phyloP scores from a whole-genome alignment of 2,329 filamentous ascomycete species.

The Cyphellophora attinorum region DNA sequence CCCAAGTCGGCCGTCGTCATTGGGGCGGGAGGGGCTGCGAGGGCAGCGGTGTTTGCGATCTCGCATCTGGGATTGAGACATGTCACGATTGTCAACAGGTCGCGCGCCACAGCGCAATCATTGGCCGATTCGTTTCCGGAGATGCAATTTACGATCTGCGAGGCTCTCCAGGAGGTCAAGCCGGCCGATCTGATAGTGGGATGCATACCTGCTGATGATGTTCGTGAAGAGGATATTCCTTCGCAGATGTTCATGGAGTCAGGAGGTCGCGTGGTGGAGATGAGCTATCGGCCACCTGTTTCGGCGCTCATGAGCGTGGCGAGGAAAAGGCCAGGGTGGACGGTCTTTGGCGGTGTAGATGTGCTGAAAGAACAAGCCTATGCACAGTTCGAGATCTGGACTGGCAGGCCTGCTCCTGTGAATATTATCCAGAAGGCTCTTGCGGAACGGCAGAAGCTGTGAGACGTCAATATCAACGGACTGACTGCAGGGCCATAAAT shows the following conservation, averaged over 20 bases:
- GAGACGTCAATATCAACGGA: too few relatives aligned
- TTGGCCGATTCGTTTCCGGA: constrained; percentile 3
- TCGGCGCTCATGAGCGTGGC: constrained; percentile 14
- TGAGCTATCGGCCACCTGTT: constrained; percentile 18
- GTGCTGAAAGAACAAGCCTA: constrained; percentile 20
- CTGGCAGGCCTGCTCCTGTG: constrained; percentile 6
- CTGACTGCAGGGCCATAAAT: too few relatives aligned
- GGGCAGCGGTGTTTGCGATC: constrained; percentile 20
- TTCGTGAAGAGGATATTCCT: constrained; percentile 12
- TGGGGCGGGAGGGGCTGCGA: constrained; percentile 16
- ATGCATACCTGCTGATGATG: constrained; percentile 15
- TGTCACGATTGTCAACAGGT: constrained; percentile 5
- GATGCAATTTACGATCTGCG: constrained; percentile 5
- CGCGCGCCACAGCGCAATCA: constrained; percentile 1
- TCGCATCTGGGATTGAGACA: constrained; percentile 2
- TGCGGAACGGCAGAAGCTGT: too few relatives aligned
- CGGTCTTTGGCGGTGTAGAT: constrained; percentile 18
- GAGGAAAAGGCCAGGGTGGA: constrained; percentile 4
- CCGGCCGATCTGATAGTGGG: constrained; percentile 16
- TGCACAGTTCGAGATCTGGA: constrained; percentile 20
- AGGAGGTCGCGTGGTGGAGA: constrained; percentile 11
- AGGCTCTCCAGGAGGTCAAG: constrained; percentile 8
- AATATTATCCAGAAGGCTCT: constrained; percentile 4
- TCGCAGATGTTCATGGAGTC: constrained; percentile 9
- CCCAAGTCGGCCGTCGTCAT: constrained; percentile 19